phyloP scores from a whole-genome alignment of 2,329 filamentous ascomycete species.

The Cryphonectria carpinicola region DNA sequence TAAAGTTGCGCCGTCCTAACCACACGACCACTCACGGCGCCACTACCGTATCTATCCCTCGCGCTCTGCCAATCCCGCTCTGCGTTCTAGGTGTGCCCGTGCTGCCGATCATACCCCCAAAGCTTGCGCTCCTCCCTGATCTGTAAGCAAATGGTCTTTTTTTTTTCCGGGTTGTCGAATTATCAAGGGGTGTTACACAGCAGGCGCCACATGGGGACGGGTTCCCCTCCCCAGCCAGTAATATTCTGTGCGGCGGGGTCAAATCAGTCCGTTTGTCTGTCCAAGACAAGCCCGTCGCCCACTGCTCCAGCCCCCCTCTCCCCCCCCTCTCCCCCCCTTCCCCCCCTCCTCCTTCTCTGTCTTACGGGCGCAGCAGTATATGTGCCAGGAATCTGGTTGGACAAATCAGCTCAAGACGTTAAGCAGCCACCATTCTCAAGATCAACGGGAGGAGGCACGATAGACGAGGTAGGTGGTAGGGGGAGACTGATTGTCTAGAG shows the following conservation, averaged over 20 bases:
- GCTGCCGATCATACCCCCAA: background rate
- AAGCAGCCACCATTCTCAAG: background rate
- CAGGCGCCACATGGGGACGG: background rate
- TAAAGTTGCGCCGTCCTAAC: background rate
- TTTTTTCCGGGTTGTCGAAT: background rate
- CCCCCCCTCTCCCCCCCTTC: background rate
- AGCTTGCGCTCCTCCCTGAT: background rate
- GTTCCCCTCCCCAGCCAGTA: background rate
- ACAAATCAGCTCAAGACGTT: background rate
- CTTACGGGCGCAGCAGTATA: background rate
- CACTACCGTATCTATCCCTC: background rate
- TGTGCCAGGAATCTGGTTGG: constrained; percentile 6
- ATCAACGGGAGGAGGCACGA: background rate
- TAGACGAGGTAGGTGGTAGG: background rate
- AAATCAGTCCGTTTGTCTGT: background rate
- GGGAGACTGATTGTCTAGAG: background rate
- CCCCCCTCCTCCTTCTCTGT: background rate
- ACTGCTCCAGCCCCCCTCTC: background rate
- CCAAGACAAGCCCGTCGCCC: background rate
- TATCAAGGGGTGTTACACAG: background rate
- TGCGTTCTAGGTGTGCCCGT: background rate
- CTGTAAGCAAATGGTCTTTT: background rate
- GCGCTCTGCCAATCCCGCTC: background rate
- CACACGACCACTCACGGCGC: background rate
- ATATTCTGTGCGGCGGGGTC: background rate